These are phyloP conservation scores for Pleurotus citrinopileatus DNA, from an alignment of 768 basidiomycete species.

Conservation along the genomic window DNA sequence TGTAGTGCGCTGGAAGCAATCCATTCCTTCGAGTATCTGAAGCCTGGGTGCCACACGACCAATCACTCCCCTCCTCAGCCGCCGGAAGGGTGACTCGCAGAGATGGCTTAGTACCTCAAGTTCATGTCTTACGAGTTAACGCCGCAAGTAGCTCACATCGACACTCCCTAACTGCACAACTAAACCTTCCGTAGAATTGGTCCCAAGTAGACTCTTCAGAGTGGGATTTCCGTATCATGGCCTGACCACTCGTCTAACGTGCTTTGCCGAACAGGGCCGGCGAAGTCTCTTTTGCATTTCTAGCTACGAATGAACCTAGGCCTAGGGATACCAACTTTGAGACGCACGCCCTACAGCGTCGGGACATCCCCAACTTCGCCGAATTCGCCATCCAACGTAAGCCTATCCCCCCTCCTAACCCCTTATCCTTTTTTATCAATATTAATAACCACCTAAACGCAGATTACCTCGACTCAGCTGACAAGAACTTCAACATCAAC, in stretches of 20 bases:
- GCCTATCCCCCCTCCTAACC: neutral
- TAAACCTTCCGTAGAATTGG: constrained; percentile 20
- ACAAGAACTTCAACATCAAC: constrained; percentile 7
- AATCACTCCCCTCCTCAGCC: constrained; percentile 34
- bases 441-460: no score
- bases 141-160: constrained; percentile 7
- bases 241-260: no score
- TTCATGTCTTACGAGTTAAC: constrained; percentile 30
- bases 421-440: no score
- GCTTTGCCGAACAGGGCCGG: constrained; percentile 1
- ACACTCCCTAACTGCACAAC: neutral
- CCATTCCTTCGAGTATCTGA: constrained; percentile 39
- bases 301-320: neutral
- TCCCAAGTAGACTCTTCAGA: constrained; percentile 19
- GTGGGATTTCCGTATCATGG: constrained; percentile 8
- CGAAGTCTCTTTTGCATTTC: constrained; percentile 1
- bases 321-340: constrained; percentile 4
- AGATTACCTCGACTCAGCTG: constrained; percentile 1
- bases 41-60: constrained; percentile 39
- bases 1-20: constrained; percentile 33
- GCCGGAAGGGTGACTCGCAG: constrained; percentile 21
- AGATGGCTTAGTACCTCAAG: constrained; percentile 22
- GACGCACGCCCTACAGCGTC: neutral
- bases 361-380: constrained; percentile 1
- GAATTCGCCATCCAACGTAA: neutral